Evolutionary conservation across 2,329 filamentous ascomycete genomes (phyloP).

Genomic region (Exophiala lecanii-corni): DNA sequence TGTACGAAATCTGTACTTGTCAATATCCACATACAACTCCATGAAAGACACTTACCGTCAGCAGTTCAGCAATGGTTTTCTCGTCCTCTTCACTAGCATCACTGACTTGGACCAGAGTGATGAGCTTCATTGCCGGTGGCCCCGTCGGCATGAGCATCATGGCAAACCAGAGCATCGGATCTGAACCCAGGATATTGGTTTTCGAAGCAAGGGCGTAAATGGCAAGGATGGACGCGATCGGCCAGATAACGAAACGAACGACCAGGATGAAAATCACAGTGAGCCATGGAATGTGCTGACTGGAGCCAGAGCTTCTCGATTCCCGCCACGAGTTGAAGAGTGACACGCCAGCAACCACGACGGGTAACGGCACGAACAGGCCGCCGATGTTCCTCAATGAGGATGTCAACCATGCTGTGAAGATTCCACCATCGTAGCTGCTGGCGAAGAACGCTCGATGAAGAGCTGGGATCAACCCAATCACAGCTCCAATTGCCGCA

Average conservation of each 20-base stretch:
- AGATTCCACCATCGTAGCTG: constrained; percentile 55
- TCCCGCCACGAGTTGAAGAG: constrained; percentile 50
- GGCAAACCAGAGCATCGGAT: constrained; percentile 63
- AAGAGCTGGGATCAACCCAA: constrained; percentile 57
- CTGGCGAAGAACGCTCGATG: constrained; percentile 59
- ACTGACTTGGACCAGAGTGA: constrained; percentile 43
- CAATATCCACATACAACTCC: neutral
- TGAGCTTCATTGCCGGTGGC: constrained; percentile 52
- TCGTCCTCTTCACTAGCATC: constrained; percentile 45
- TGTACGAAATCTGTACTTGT: constrained; percentile 17
- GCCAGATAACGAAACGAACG: constrained; percentile 60
- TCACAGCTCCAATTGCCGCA: constrained; percentile 52
- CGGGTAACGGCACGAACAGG: constrained; percentile 61
- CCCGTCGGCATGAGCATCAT: constrained; percentile 58
- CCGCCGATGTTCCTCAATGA: constrained; percentile 58
- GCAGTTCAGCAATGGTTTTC: constrained; percentile 50
- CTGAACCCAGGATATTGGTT: constrained; percentile 48
- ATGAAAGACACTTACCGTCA: constrained; percentile 26
- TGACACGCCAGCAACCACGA: constrained; percentile 64
- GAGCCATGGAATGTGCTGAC: constrained; percentile 45
- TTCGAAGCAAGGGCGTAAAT: constrained; percentile 53
- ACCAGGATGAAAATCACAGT: constrained; percentile 50
- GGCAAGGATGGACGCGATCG: constrained; percentile 49
- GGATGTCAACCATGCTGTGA: constrained; percentile 62
- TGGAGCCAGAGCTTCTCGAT: constrained; percentile 41